Conservation (phyloP, 192 early-diverging fungal genomes). For the Funneliformis geosporum region DNA sequence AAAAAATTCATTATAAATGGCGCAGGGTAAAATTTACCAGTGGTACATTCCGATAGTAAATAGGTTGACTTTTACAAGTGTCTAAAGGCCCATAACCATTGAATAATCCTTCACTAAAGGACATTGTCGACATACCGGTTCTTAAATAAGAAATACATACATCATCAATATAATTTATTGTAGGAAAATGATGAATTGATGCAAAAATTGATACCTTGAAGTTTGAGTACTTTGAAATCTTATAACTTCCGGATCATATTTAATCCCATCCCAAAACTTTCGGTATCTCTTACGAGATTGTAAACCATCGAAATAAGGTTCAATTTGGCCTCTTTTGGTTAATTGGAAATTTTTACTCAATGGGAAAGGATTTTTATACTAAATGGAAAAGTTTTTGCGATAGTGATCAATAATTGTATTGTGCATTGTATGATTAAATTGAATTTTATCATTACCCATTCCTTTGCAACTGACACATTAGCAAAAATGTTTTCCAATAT, state of each 20-base stretch:
- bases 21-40: not conserved
- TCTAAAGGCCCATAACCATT: not conserved
- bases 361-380: conserved; percentile 17
- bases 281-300: not conserved
- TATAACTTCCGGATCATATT: too few relatives aligned
- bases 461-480: too few relatives aligned
- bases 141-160: not conserved
- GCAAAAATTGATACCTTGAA: not conserved
- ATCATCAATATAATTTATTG: too few relatives aligned
- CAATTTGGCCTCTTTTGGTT: not conserved
- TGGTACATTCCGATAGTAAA: not conserved
- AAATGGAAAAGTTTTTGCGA: too few relatives aligned
- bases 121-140: not conserved
- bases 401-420: too few relatives aligned
- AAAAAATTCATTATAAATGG: not conserved
- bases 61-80: not conserved
- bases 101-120: not conserved
- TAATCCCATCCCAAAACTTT: too few relatives aligned
- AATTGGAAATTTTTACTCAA: too few relatives aligned
- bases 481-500: too few relatives aligned
- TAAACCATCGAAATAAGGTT: conserved; percentile 1
- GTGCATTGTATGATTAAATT: too few relatives aligned
- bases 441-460: too few relatives aligned
- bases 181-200: not conserved
- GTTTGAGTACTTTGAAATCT: too few relatives aligned